Base-by-base conservation (phyloP, 768 basidiomycete genomes). In the Trametes meyenii region DNA sequence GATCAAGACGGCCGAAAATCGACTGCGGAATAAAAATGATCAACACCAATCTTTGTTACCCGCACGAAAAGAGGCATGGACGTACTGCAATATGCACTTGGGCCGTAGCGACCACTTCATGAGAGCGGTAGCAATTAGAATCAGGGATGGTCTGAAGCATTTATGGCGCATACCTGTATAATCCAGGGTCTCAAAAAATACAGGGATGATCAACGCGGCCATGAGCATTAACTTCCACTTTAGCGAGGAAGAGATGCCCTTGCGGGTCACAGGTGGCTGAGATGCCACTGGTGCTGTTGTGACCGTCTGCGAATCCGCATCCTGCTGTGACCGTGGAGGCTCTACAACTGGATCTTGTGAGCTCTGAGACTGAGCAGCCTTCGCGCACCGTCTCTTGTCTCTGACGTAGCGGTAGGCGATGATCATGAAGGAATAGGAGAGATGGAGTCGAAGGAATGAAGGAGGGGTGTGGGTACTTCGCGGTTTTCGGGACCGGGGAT, bases 81-180 rank as follows among this genome's bases (percentile, higher is more conserved):
- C 78, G 49, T 64, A 82, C 80, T 11, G 82, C 83, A 59, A 83
- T 83, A 38, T 76, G 77, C 33, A 78, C 70, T 58, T 83, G 82
- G 3, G 83, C 80, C 14, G 81, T 83, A 4, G 83, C 82, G 33
- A 83, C 80, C 1, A 83, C 82, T 79, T 4, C 3, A 51, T 43
- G 23, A 24, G 35, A 11, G 21, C 19, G 2, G n/a, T 39, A 38
- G 35, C n/a, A n/a, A n/a, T 24, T 26, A 13, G 13, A 17, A 11
- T 24, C 16, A 8, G 23, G 11, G 6, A 33, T 19, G 2, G 7
- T 8, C 3, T 14, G 36, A 39, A 17, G 13, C 48, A 6, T 50
- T 23, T 6, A 10, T 1, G 12, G 24, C 29, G 49, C 66, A 3
- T 43, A 75, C 75, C 71, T 13, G 75, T 76, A 36, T 76, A 76